Conservation (phyloP, 2,329 filamentous ascomycete species). For the Colletotrichum lindemuthianum region DNA sequence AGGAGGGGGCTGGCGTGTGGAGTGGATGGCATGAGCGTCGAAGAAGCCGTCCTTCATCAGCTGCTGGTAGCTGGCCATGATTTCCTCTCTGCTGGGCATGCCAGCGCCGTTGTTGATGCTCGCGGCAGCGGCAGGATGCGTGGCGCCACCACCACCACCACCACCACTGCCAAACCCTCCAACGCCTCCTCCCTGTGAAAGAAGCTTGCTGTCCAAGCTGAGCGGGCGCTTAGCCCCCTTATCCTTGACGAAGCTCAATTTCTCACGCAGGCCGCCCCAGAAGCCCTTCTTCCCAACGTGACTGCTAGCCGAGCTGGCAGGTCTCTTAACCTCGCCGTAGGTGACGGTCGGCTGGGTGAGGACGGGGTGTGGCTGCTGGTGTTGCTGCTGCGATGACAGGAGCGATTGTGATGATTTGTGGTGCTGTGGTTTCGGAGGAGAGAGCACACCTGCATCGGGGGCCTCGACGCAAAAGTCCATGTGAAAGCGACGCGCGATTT, state of each 20-base stretch:
- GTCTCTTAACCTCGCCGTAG: slow-evolving; percentile 32
- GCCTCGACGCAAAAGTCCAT: slow-evolving; percentile 37
- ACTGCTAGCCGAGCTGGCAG: slow-evolving; percentile 35
- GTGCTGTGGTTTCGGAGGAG: slow-evolving; percentile 25
- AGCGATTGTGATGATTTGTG: slow-evolving; percentile 27
- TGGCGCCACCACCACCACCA: background rate
- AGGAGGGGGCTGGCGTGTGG: slow-evolving; percentile 58
- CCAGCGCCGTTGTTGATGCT: slow-evolving; percentile 38
- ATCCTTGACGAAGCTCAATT: slow-evolving; percentile 39
- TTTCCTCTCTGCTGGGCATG: slow-evolving; percentile 58
- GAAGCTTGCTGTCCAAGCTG: slow-evolving; percentile 37
- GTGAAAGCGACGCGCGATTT: slow-evolving; percentile 40
- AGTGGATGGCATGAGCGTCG: slow-evolving; percentile 66
- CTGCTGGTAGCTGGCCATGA: slow-evolving; percentile 65
- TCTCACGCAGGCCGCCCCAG: slow-evolving; percentile 44
- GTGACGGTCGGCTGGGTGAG: slow-evolving; percentile 26
- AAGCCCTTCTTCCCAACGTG: slow-evolving; percentile 40
- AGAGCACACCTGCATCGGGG: slow-evolving; percentile 34
- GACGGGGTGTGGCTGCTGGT: slow-evolving; percentile 28
- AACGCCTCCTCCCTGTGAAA: slow-evolving; percentile 23
- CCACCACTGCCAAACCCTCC: slow-evolving; percentile 10
- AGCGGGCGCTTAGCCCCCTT: slow-evolving; percentile 36
- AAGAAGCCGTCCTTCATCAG: slow-evolving; percentile 69
- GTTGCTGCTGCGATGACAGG: slow-evolving; percentile 22
- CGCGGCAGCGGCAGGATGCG: slow-evolving; percentile 9